Base-by-base conservation (phyloP, 495 filamentous ascomycete genomes). In the Penicillium ochrochloron region DNA sequence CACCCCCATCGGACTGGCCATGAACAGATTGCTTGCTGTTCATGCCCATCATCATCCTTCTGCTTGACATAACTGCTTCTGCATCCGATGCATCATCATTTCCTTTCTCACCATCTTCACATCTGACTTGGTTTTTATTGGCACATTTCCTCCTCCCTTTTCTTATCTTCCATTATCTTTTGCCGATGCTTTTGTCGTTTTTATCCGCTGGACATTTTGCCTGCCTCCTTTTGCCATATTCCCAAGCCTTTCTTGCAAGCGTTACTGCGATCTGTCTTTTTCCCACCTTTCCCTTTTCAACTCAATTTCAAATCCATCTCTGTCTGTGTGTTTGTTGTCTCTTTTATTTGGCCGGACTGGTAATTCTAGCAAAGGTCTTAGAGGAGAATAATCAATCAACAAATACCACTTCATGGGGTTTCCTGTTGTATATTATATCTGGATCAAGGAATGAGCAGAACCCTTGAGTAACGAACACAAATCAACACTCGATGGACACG, bases 141-240 rank as follows among this genome's bases (percentile, higher is more conserved):
- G 10, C 19, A 35, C 41, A 29, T 60, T 33, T 42, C 34, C 7
- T 37, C 34, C 17, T 37, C 34, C 17, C 21, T 39, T 42, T 50
- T 19, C 29, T 42, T 50, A 12, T 19, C 23, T 21, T 33, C 50
- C 37, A 15, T 41, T 37, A 11, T 37, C 35, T 41, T 41, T 54
- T 34, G 51, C 31, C 14, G 27, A 53, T 46, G 23, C 44, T 50
- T 39, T 62, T 57, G 17, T 10, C 50, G n/a, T 29, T 33, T 59
- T 64, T 31, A 15, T 23, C 25, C 25, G 53, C 44, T 39, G 29
- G 54, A 48, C 33, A 46, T 65, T 68, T 60, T 29, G 68, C 65
- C 59, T 64, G 64, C 60, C 59, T 66, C 54, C 69, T 63, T 72
- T 70, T 73, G 63, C 72, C 66, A 73, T 70, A 79, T 74, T 76